These are phyloP conservation scores for Alternaria longipes DNA, from an alignment of 2,329 filamentous ascomycete species.

Conservation along the genomic window DNA sequence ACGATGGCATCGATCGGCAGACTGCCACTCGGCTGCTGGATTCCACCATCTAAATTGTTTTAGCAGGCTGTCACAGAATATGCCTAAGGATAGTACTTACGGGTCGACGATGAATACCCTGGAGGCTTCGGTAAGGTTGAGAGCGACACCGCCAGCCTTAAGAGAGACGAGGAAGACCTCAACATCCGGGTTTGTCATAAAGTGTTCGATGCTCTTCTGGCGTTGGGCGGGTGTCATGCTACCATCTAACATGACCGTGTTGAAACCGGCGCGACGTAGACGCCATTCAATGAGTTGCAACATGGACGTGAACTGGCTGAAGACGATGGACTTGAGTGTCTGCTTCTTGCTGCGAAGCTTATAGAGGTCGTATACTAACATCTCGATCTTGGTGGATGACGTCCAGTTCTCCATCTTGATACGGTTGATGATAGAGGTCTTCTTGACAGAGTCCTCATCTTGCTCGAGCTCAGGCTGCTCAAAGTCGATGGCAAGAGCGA, in stretches of 20 bases:
- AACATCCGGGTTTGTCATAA: slow-evolving; percentile 93
- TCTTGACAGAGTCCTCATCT: slow-evolving; percentile 85
- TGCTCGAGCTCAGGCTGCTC: slow-evolving; percentile 96
- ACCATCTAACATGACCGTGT: slow-evolving; percentile 96
- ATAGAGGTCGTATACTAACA: slow-evolving; percentile 93
- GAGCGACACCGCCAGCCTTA: slow-evolving; percentile 93
- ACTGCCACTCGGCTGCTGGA: slow-evolving; percentile 99
- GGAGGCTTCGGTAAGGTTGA: slow-evolving; percentile 95
- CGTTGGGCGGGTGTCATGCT: slow-evolving; percentile 95
- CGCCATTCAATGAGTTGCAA: slow-evolving; percentile 97
- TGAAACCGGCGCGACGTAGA: slow-evolving; percentile 93
- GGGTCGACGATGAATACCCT: slow-evolving; percentile 96
- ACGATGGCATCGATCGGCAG: slow-evolving; percentile 83
- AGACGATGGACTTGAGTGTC: slow-evolving; percentile 96
- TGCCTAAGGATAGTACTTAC: slow-evolving; percentile 62
- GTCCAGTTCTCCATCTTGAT: slow-evolving; percentile 99
- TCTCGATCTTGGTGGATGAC: slow-evolving; percentile 96
- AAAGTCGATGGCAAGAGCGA: slow-evolving; percentile 86
- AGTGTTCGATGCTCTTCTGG: slow-evolving; percentile 92
- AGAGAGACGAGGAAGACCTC: slow-evolving; percentile 96
- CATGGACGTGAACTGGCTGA: slow-evolving; percentile 98
- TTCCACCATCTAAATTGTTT: slow-evolving; percentile 85
- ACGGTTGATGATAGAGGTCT: slow-evolving; percentile 96
- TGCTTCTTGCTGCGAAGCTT: slow-evolving; percentile 90
- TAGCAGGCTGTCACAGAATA: slow-evolving; percentile 25